Percentiles rank a stretch among this genome's conserved stretches.
phyloP scores from a whole-genome alignment of 148 eudicot species.

The Rheum nobile region DNA sequence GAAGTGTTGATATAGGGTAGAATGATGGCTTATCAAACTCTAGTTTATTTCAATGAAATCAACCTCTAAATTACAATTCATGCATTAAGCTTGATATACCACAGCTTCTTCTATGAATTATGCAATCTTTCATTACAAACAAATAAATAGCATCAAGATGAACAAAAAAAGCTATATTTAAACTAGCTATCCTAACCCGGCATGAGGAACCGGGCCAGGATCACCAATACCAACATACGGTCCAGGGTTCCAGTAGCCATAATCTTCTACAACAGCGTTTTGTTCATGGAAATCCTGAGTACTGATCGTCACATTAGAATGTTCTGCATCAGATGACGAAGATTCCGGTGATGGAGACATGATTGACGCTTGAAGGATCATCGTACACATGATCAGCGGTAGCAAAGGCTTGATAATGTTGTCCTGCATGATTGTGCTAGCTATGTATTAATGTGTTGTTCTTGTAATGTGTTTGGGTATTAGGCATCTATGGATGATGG shows the following conservation, averaged over 20 bases:
- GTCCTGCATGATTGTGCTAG: background rate
- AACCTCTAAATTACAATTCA: background rate
- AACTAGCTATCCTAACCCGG: background rate
- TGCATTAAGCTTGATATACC: no score
- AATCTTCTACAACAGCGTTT: background rate
- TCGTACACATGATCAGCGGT: background rate
- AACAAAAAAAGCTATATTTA: background rate
- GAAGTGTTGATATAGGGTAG: no score
- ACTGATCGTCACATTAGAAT: background rate
- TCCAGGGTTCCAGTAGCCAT: background rate
- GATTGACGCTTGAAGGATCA: background rate
- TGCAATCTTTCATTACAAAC: background rate
- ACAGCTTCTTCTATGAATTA: background rate
- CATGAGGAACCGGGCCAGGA: background rate
- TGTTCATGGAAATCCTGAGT: background rate
- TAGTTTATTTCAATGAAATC: background rate
- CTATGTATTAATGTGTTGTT: no score
- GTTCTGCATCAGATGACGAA: background rate
- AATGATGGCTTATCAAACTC: conserved; percentile 61
- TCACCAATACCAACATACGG: background rate
- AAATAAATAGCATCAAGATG: background rate
- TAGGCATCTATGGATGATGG: background rate
- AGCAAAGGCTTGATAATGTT: background rate
- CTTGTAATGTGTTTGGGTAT: background rate
- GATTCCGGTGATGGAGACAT: background rate